A percentile compares a stretch with the other conserved stretches of the same genome.
These are phyloP conservation scores for Boletus speciosus DNA, from an alignment of 768 basidiomycete genomes.

Conservation along the genomic window DNA sequence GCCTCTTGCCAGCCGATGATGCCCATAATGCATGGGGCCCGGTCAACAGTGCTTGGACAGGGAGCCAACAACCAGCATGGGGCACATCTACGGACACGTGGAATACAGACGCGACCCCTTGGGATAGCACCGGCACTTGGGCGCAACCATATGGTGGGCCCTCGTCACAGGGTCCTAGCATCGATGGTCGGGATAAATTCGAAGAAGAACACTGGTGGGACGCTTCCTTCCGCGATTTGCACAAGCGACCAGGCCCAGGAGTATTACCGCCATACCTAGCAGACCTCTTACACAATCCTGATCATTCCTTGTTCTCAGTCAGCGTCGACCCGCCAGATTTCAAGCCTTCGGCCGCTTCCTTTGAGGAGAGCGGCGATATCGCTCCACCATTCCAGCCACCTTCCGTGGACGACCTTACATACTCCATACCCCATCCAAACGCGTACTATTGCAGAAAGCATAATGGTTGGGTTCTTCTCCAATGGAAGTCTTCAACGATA, in stretches of 20 bases:
- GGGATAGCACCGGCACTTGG: constrained; percentile 27
- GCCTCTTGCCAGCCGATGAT: constrained; percentile 36
- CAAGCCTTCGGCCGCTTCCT: constrained; percentile 19
- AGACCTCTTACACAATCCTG: constrained; percentile 65
- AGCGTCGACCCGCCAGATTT: constrained; percentile 37
- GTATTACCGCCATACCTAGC: constrained; percentile 66
- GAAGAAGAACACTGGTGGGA: constrained; percentile 78
- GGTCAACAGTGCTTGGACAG: constrained; percentile 14
- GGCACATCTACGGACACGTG: constrained; percentile 13
- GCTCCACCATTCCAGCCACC: constrained; percentile 36
- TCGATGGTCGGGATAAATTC: constrained; percentile 55
- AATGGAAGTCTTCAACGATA: constrained; percentile 62
- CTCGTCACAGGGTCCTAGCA: constrained; percentile 34
- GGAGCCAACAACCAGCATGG: constrained; percentile 13
- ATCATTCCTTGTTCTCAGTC: constrained; percentile 69
- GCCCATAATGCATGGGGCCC: constrained; percentile 21
- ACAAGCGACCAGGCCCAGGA: constrained; percentile 64
- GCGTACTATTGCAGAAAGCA: constrained; percentile 82
- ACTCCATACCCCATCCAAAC: constrained; percentile 73
- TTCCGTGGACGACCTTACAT: constrained; percentile 60
- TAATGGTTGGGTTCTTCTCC: constrained; percentile 77
- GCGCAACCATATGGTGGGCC: constrained; percentile 16
- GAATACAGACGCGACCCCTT: constrained; percentile 22
- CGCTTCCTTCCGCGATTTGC: constrained; percentile 39
- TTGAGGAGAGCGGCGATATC: constrained; percentile 18